phyloP scores from a whole-genome alignment of 345 rosid genomes.

The Cochlearia excelsa region DNA sequence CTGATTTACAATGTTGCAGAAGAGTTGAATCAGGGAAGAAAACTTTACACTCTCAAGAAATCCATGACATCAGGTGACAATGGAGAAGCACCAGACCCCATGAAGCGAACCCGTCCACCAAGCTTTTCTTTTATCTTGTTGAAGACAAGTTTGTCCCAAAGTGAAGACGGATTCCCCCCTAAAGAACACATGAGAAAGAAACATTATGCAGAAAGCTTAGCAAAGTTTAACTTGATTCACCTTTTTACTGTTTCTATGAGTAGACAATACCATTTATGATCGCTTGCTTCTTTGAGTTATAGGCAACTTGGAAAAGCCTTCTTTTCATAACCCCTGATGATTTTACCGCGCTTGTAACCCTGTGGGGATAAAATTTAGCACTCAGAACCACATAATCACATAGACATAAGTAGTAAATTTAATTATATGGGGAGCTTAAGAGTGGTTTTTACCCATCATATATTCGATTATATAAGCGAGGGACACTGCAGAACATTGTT shows the following conservation, averaged over 20 bases:
- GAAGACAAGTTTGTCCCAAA: conserved; percentile 93
- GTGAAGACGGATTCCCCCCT: conserved; percentile 68
- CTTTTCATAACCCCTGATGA: conserved; percentile 65
- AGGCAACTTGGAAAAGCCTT: conserved; percentile 73
- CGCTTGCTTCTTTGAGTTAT: conserved; percentile 83
- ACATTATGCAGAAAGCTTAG: conserved; percentile 9
- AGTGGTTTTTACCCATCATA: conserved; percentile 63
- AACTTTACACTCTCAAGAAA: conserved; percentile 78
- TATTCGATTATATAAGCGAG: conserved; percentile 81
- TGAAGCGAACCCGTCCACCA: conserved; percentile 85
- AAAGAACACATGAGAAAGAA: conserved; percentile 21
- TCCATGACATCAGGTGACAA: conserved; percentile 95
- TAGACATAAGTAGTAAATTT: neutral
- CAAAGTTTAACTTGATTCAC: neutral
- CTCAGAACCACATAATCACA: conserved; percentile 1
- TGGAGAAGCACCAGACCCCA: conserved; percentile 93
- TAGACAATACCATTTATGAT: conserved; percentile 53
- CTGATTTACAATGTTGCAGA: conserved; percentile 7
- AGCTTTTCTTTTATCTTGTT: conserved; percentile 85
- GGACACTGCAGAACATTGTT: conserved; percentile 87
- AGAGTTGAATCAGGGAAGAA: conserved; percentile 21
- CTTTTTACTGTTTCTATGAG: conserved; percentile 11
- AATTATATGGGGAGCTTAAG: conserved; percentile 12
- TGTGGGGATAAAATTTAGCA: conserved; percentile 34
- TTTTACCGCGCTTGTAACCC: conserved; percentile 70